Conservation (phyloP, 1,284 basidiomycete species). For the Vanrija humicola region DNA sequence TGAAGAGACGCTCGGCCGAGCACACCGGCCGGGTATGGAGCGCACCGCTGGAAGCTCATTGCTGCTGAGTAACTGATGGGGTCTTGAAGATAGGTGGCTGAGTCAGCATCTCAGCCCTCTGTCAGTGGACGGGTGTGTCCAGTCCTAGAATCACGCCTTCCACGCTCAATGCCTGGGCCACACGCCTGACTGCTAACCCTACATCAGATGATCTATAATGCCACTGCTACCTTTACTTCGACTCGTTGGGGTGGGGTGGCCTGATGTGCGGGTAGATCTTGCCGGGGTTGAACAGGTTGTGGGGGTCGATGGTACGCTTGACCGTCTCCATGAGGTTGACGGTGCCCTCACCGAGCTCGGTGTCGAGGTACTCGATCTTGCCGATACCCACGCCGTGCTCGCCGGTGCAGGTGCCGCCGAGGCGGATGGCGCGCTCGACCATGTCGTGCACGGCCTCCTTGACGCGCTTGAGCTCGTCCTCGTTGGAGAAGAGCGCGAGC, state of each 20-base stretch:
- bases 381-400: constrained; percentile 83
- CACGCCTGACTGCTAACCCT: too few species aligned
- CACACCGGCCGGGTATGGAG: too few species aligned
- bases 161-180: too few species aligned
- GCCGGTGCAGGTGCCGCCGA: constrained; percentile 57
- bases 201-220: too few species aligned
- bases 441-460: constrained; percentile 51
- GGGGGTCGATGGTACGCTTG: constrained; percentile 66
- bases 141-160: too few species aligned
- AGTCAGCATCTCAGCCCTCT: too few species aligned
- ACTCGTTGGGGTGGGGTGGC: constrained; percentile 13
- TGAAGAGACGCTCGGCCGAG: too few species aligned
- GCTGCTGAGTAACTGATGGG: too few species aligned
- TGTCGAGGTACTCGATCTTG: constrained; percentile 60
- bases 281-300: constrained; percentile 74
- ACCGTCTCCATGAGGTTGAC: constrained; percentile 74
- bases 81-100: too few species aligned
- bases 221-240: too few species aligned
- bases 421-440: constrained; percentile 50
- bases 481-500: constrained; percentile 32
- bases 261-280: constrained; percentile 54
- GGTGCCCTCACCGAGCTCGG: constrained; percentile 72
- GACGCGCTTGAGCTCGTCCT: constrained; percentile 45
- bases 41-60: too few species aligned
- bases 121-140: too few species aligned